phyloP scores from a whole-genome alignment of 2,329 filamentous ascomycete species.

The Microascus cirrosus region DNA sequence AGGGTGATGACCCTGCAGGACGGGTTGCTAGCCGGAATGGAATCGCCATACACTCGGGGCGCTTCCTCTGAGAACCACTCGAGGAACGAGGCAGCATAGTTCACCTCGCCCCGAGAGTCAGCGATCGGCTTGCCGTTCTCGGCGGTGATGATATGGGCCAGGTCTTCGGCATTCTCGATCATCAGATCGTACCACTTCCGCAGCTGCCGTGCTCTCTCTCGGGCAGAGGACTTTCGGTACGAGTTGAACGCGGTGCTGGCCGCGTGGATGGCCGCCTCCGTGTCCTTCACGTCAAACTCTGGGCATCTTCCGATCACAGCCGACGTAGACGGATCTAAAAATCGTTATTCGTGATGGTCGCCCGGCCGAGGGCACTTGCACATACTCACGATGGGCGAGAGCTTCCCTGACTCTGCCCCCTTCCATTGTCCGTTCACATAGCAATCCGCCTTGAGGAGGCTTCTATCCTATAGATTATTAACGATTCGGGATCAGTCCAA shows the following conservation, averaged over 20 bases:
- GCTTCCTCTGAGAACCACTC: constrained; percentile 79
- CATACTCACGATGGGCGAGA: constrained; percentile 58
- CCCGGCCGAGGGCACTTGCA: neutral
- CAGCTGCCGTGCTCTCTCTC: constrained; percentile 47
- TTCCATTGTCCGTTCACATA: constrained; percentile 75
- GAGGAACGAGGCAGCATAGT: constrained; percentile 64
- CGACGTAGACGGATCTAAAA: neutral
- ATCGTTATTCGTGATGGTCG: neutral
- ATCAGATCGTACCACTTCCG: constrained; percentile 58
- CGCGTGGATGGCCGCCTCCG: constrained; percentile 57
- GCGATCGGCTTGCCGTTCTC: constrained; percentile 69
- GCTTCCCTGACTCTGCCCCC: constrained; percentile 57
- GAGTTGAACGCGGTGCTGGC: constrained; percentile 52
- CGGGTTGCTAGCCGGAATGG: constrained; percentile 57
- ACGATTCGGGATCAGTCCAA: no score
- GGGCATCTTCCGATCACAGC: constrained; percentile 15
- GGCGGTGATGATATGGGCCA: constrained; percentile 57
- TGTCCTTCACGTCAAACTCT: constrained; percentile 60
- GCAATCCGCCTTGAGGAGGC: constrained; percentile 57
- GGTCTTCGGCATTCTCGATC: constrained; percentile 53
- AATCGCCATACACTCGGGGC: constrained; percentile 61
- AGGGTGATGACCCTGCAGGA: constrained; percentile 67
- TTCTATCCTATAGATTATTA: constrained; percentile 28
- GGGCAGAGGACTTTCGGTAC: constrained; percentile 49
- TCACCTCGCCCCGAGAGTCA: constrained; percentile 61